Percentiles rank a stretch among this genome's conserved stretches.
Conservation (phyloP, 2,329 filamentous ascomycete genomes). For the Diaporthe destruens region DNA sequence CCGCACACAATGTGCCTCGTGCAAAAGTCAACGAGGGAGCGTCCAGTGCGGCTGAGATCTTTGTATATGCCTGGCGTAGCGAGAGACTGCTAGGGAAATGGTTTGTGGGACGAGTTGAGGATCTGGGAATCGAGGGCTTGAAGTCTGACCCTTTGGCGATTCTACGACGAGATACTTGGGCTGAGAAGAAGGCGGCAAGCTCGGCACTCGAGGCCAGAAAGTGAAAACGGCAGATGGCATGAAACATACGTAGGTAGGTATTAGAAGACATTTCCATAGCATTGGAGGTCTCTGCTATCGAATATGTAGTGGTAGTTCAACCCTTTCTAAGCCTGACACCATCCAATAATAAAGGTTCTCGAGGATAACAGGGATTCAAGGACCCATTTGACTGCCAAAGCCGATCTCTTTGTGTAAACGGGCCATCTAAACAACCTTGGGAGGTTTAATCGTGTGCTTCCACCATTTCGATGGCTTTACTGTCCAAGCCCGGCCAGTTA, state of each 20-base stretch:
- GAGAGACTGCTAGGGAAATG: slow-evolving; percentile 6
- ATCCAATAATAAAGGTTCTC: too few relatives aligned
- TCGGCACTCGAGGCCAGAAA: neutral
- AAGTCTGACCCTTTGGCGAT: slow-evolving; percentile 1
- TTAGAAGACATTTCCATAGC: neutral
- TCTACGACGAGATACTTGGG: slow-evolving; percentile 7
- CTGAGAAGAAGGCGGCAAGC: neutral
- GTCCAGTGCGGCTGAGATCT: slow-evolving; percentile 3
- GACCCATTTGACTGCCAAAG: neutral
- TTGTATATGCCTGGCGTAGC: slow-evolving; percentile 3
- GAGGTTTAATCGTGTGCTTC: slow-evolving; percentile 7
- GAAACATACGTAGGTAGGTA: too few relatives aligned
- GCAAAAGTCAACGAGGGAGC: slow-evolving; percentile 20
- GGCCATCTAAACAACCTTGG: neutral
- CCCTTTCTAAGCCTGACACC: neutral
- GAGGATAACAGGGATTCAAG: neutral
- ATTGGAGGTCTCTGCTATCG: neutral
- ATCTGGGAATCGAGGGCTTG: slow-evolving; percentile 6
- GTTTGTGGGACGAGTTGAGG: neutral
- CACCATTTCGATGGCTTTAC: slow-evolving; percentile 13
- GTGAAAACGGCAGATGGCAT: neutral
- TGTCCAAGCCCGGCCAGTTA: slow-evolving; percentile 11
- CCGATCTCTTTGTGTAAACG: neutral
- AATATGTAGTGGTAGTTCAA: too few relatives aligned
- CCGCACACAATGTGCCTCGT: neutral